Evolutionary conservation across 495 filamentous ascomycete species (phyloP), one percentile per base, ranked within the genome.

Genomic region (Penicillium canariense): DNA sequence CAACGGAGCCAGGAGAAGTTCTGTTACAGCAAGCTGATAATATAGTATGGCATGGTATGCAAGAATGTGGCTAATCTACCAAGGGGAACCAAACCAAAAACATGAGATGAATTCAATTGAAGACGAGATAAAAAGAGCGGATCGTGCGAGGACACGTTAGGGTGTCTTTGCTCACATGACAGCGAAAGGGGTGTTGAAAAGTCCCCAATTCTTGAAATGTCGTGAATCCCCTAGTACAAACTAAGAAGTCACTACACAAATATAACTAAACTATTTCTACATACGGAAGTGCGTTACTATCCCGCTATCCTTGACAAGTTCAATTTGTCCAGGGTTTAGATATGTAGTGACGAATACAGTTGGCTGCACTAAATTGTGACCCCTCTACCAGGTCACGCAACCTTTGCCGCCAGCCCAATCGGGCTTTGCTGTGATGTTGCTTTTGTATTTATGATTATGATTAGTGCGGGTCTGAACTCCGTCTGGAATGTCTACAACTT

Each of bases 71-170:
- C 22, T 44, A 44, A 44, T 44, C 40, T 44, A 44, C 40, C 23
- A 44, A 44, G 40, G 40, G 40, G 40, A n/a, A 44, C 22, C 40
- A 44, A 44, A 9, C 20, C 39, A 44, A n/a, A 25, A 26, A 44
- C 1, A 27, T 44, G 6, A 14, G 40, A 14, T 44, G 23, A n/a
- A n/a, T n/a, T n/a, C n/a, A n/a, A n/a, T n/a, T n/a, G n/a, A n/a
- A n/a, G n/a, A n/a, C n/a, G n/a, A n/a, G n/a, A n/a, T n/a, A 44
- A 44, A 44, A 44, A 44, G 7, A 44, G 40, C 40, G 40, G 23
- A 44, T 14, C 10, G 2, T 27, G 22, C 40, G 40, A n/a, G 11
- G n/a, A 17, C 34, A 17, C 1, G 39, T 25, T 42, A 42, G 18
- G 40, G 40, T 44, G 40, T 27, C 40, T 12, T 44, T 44, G 40